phyloP scores from a whole-genome alignment of 202 grass and related monocot species.

The Panicum virgatum region DNA sequence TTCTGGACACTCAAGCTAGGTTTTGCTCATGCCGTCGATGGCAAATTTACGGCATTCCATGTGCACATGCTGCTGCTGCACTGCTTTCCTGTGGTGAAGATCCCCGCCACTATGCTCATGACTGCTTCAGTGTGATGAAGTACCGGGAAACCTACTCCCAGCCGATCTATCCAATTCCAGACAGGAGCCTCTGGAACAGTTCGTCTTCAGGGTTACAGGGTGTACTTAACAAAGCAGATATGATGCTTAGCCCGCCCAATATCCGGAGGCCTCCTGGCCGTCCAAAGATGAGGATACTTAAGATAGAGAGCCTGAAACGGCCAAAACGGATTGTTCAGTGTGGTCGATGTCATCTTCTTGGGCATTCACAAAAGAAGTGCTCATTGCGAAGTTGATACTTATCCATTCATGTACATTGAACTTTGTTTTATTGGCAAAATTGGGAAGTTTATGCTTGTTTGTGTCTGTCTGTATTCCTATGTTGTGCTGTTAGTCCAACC shows the following conservation, averaged over 20 bases:
- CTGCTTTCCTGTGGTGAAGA: conserved; percentile 92
- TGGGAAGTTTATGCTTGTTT: background rate
- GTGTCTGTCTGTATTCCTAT: background rate
- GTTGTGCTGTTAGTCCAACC: background rate
- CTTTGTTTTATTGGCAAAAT: conserved; percentile 30
- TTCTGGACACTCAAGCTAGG: conserved; percentile 86
- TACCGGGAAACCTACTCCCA: conserved; percentile 83
- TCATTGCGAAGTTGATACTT: conserved; percentile 52
- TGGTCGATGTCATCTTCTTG: conserved; percentile 84
- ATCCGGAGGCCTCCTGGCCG: conserved; percentile 84
- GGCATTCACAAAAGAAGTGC: conserved; percentile 97
- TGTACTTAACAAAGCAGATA: conserved; percentile 49
- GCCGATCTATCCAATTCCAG: conserved; percentile 70
- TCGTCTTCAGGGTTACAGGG: conserved; percentile 34
- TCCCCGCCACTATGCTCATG: conserved; percentile 69
- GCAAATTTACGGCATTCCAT: conserved; percentile 96
- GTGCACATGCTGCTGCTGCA: conserved; percentile 90
- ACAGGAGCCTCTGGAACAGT: conserved; percentile 74
- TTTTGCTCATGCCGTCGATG: conserved; percentile 85
- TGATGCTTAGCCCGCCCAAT: conserved; percentile 77
- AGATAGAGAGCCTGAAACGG: conserved; percentile 88
- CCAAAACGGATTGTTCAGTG: conserved; percentile 87
- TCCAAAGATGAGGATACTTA: conserved; percentile 94
- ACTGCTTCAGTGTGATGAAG: conserved; percentile 86
- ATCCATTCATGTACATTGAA: conserved; percentile 18